A percentile compares a stretch with the other conserved stretches of the same genome.
Evolutionary conservation across 768 basidiomycete species (phyloP).

Genomic region (Inosperma sp.): DNA sequence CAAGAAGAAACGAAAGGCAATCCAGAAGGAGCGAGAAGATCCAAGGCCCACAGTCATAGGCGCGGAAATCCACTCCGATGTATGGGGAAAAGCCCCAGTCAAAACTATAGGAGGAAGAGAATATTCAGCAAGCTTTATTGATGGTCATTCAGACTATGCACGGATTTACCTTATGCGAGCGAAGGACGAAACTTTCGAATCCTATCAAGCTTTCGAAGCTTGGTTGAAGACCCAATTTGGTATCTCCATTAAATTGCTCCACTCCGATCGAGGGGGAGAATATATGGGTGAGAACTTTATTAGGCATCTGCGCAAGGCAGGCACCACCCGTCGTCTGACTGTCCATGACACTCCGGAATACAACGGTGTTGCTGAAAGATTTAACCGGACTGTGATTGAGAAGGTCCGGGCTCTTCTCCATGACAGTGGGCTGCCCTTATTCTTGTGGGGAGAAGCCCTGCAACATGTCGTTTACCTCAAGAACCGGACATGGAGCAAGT

Average conservation of each 20-base stretch:
- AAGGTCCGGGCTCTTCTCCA: slow-evolving; percentile 29
- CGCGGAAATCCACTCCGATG: too few species aligned
- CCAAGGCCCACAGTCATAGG: too few species aligned
- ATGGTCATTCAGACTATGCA: too few species aligned
- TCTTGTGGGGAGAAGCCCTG: slow-evolving; percentile 27
- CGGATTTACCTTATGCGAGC: too few species aligned
- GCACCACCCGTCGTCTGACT: slow-evolving; percentile 2
- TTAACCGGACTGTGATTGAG: slow-evolving; percentile 30
- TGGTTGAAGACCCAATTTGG: slow-evolving; percentile 24
- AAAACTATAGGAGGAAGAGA: too few species aligned
- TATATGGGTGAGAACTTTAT: slow-evolving; percentile 7
- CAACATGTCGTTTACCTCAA: slow-evolving; percentile 13
- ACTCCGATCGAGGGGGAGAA: slow-evolving; percentile 4
- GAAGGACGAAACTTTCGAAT: slow-evolving; percentile 26
- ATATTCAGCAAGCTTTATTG: too few species aligned
- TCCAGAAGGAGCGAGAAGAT: too few species aligned
- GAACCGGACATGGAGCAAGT: slow-evolving; percentile 12
- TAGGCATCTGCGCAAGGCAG: not conserved
- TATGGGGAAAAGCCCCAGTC: too few species aligned
- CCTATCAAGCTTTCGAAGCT: slow-evolving; percentile 24
- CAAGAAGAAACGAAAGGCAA: too few species aligned
- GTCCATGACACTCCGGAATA: slow-evolving; percentile 24
- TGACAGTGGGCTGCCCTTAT: slow-evolving; percentile 23
- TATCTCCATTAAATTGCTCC: slow-evolving; percentile 22
- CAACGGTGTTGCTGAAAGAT: slow-evolving; percentile 36